phyloP scores from a whole-genome alignment of 768 basidiomycete genomes.

The Suillus paluster region DNA sequence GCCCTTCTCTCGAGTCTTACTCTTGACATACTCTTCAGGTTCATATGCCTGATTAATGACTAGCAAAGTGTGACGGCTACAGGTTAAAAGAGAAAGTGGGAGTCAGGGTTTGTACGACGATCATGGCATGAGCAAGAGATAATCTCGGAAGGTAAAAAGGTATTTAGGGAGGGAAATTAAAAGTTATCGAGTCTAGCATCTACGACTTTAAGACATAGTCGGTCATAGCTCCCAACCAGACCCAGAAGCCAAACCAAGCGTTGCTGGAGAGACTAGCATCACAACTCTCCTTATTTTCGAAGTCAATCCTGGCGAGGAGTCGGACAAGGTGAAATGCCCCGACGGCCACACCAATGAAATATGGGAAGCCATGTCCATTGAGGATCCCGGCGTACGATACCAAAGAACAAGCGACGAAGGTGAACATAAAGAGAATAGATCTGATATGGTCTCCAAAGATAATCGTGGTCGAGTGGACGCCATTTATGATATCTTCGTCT shows the following conservation, averaged over 20 bases:
- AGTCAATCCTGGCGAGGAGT: background rate
- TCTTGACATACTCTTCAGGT: too few species aligned
- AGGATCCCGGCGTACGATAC: conserved; percentile 49
- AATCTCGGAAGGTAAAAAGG: too few species aligned
- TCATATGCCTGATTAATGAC: background rate
- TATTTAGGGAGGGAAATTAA: too few species aligned
- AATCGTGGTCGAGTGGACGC: conserved; percentile 78
- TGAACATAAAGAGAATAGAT: conserved; percentile 58
- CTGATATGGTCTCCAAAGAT: conserved; percentile 66
- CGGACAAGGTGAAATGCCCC: background rate
- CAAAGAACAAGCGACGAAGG: conserved; percentile 56
- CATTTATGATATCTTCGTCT: conserved; percentile 68
- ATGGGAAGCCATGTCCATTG: conserved; percentile 44
- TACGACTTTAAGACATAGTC: background rate
- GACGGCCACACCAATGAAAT: background rate
- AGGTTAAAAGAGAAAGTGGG: too few species aligned
- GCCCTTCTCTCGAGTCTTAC: too few species aligned
- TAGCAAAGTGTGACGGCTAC: background rate
- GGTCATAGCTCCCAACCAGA: background rate
- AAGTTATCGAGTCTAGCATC: background rate
- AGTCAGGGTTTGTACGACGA: too few species aligned
- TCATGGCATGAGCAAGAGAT: background rate
- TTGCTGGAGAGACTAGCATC: background rate
- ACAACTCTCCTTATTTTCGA: background rate
- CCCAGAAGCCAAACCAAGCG: background rate